Conservation (phyloP, 1,139 yeast genomes). For the Saccharomyces hybrid region DNA sequence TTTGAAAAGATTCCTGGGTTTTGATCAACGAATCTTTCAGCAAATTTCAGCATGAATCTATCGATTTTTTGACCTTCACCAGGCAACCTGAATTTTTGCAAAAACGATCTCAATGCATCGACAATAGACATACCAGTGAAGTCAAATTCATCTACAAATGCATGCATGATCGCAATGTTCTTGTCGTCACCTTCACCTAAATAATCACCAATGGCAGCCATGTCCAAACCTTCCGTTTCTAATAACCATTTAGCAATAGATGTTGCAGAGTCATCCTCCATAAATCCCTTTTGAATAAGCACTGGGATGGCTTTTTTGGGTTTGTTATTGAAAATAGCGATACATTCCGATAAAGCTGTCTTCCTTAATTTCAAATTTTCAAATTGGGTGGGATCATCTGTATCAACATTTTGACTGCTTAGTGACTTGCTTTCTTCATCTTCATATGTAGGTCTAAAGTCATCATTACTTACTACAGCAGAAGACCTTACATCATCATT, state of each 20-base stretch:
- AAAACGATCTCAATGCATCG: conserved; percentile 74
- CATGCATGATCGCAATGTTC: conserved; percentile 81
- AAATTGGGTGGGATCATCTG: conserved; percentile 78
- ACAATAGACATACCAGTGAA: conserved; percentile 65
- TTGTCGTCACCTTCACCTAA: conserved; percentile 83
- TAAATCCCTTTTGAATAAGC: conserved; percentile 56
- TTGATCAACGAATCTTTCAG: conserved; percentile 82
- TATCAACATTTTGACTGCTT: conserved; percentile 30
- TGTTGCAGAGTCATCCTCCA: conserved; percentile 51
- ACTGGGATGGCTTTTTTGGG: conserved; percentile 72
- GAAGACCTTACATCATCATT: conserved; percentile 31
- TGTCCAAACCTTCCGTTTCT: conserved; percentile 74
- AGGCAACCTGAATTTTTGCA: conserved; percentile 87
- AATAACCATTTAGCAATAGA: conserved; percentile 71
- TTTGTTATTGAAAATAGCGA: conserved; percentile 71
- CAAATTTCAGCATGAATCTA: conserved; percentile 92
- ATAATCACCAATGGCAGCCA: conserved; percentile 80
- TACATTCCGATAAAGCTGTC: conserved; percentile 70
- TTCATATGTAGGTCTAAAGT: conserved; percentile 9
- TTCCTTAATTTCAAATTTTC: conserved; percentile 80
- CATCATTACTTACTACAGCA: conserved; percentile 38
- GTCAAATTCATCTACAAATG: conserved; percentile 84
- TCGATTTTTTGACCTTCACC: conserved; percentile 98
- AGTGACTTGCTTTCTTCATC: conserved; percentile 14
- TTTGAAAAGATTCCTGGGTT: conserved; percentile 81